A percentile compares a stretch with the other conserved stretches of the same genome.
phyloP scores from a whole-genome alignment of 495 filamentous ascomycete species.

The Elasticomyces elasticus region DNA sequence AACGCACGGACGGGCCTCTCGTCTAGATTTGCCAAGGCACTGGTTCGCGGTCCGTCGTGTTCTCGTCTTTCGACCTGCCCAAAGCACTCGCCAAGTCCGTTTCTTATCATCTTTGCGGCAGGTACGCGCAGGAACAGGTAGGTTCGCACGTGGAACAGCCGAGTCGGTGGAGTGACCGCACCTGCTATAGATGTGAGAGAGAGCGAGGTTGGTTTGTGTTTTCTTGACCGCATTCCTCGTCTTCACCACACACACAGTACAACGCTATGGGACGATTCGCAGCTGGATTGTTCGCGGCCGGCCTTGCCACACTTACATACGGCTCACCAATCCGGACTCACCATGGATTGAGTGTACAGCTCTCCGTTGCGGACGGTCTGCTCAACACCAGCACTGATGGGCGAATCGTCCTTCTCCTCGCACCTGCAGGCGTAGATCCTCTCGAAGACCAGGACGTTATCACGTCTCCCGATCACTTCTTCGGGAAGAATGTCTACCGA shows the following conservation, averaged over 20 bases:
- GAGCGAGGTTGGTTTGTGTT: neutral
- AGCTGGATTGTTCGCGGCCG: neutral
- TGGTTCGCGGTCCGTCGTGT: neutral
- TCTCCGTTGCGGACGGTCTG: conserved; percentile 20
- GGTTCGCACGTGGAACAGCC: neutral
- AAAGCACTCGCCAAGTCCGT: neutral
- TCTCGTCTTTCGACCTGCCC: neutral
- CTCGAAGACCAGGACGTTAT: conserved; percentile 21
- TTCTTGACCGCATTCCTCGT: neutral
- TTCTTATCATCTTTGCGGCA: neutral
- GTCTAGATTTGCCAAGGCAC: neutral
- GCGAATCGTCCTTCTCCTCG: conserved; percentile 13
- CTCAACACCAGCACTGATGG: conserved; percentile 17
- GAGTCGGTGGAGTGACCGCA: neutral
- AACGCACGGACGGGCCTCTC: too few relatives aligned
- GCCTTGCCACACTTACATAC: neutral
- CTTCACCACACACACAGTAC: neutral
- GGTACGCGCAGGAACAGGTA: neutral
- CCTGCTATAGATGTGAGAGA: neutral
- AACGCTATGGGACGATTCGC: neutral
- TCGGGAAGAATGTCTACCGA: conserved; percentile 17
- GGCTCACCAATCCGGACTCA: neutral
- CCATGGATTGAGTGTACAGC: neutral
- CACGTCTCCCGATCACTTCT: conserved; percentile 17
- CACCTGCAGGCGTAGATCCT: conserved; percentile 17